A percentile compares a stretch with the other conserved stretches of the same genome.
phyloP scores from a whole-genome alignment of 139 green algal species.

The Yamagishiella unicocca region DNA sequence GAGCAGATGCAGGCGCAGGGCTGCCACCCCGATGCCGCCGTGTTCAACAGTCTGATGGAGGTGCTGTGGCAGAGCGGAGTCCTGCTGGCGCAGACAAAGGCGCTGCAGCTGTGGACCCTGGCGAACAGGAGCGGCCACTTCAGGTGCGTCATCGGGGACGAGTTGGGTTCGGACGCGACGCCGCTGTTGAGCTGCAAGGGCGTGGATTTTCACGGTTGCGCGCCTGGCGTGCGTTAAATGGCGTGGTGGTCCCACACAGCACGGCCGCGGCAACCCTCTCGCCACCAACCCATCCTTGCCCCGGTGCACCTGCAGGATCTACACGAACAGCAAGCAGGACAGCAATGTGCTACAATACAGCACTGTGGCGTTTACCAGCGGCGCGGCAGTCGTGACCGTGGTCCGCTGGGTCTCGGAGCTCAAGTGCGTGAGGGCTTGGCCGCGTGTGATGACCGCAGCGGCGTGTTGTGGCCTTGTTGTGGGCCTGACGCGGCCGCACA shows the following conservation, averaged over 20 bases:
- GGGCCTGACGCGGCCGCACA: too few species aligned
- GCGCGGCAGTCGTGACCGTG: conserved; percentile 67
- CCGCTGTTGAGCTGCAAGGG: too few species aligned
- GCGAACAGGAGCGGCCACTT: conserved; percentile 76
- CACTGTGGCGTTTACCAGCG: conserved; percentile 67
- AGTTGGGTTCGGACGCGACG: too few species aligned
- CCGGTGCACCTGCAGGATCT: conserved; percentile 40
- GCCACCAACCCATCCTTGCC: background rate
- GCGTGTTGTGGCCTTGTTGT: too few species aligned
- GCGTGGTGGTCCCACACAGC: too few species aligned
- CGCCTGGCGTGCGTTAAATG: too few species aligned
- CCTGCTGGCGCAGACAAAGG: conserved; percentile 64
- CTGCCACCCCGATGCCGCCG: conserved; percentile 69
- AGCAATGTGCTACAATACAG: conserved; percentile 63
- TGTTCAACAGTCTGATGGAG: conserved; percentile 76
- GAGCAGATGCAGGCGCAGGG: conserved; percentile 78
- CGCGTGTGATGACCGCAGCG: too few species aligned
- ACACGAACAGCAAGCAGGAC: conserved; percentile 61
- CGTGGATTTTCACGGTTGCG: too few species aligned
- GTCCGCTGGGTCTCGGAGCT: conserved; percentile 74
- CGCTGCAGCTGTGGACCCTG: conserved; percentile 69
- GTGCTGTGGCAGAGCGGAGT: conserved; percentile 73
- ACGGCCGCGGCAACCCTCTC: too few species aligned
- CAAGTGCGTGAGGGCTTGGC: conserved; percentile 55
- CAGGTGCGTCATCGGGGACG: too few species aligned